Conservation (phyloP, 495 filamentous ascomycete species). For the Talaromyces liani region DNA sequence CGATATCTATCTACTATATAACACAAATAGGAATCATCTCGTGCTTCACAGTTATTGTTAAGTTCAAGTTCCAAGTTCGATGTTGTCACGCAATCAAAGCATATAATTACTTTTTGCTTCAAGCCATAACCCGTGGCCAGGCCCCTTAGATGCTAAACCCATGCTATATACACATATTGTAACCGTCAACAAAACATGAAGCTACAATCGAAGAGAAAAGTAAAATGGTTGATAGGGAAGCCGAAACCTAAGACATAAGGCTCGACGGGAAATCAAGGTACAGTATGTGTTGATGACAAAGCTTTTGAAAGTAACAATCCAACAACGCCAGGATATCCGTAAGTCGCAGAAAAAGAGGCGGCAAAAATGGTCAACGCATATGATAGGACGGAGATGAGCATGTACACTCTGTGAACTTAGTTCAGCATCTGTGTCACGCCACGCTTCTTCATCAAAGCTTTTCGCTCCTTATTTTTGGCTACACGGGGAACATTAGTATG, state of each 20-base stretch:
- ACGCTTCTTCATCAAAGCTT: conserved; percentile 63
- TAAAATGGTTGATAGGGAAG: neutral
- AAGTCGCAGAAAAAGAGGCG: conserved; percentile 1
- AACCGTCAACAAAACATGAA: neutral
- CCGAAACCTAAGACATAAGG: neutral
- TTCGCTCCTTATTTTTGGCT: conserved; percentile 70
- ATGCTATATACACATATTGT: neutral
- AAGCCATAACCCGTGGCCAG: neutral
- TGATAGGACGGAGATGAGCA: neutral
- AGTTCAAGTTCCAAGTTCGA: neutral
- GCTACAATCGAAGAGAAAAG: neutral
- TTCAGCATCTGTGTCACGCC: conserved; percentile 30
- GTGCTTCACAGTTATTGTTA: neutral
- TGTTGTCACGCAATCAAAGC: neutral
- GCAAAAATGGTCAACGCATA: conserved; percentile 1
- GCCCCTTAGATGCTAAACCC: neutral
- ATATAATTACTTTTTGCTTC: neutral
- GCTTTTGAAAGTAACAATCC: conserved; percentile 7
- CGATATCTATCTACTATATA: neutral
- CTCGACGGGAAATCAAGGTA: neutral
- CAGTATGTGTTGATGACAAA: conserved; percentile 1
- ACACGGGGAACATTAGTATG: conserved; percentile 23
- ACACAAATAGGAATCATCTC: neutral
- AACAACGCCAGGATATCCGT: conserved; percentile 11
- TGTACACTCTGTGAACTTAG: neutral